Base-by-base conservation (phyloP, 805 yeast genomes). In the Ogataea angusta region DNA sequence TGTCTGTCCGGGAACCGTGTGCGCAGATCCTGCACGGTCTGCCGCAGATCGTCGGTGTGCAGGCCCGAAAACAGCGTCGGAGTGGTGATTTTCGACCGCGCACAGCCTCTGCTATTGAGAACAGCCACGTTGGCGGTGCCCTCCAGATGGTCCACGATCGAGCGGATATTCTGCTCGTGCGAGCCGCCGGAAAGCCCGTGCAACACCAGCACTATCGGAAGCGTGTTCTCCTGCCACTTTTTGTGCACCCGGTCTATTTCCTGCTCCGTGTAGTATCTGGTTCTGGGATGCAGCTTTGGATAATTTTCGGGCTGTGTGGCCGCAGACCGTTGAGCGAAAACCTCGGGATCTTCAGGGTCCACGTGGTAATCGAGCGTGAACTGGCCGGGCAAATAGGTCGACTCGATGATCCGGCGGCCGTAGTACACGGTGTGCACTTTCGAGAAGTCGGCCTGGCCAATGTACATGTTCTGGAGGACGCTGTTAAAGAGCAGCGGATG, bases 151-250 rank as follows among this genome's bases (percentile, higher is more conserved):
- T 66, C 63, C 26, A 77, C 62, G 27, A 79, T 64, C 7, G 82
- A 73, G 47, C 88, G 70, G 34, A 84, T 75, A 42, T 80, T 80
- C 15, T 85, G 78, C 57, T 85, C 93, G 51, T 80, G 85, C 12
- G 87, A 79, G 1, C 95, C 95, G 43, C 93, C 91, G 19, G 85
- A 82, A 27, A 85, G 67, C 2, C 93, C 95, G 54, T 85, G 91
- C 35, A 74, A 62, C 7, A 82, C 75, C 23, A 85, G 65, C 15
- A 80, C 68, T 34, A 85, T 65, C 4, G 90, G 90, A 45, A 68
- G 70, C 8, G 66, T 57, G 41, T 70, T 70, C 2, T 56, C 49
- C 4, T 23, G 44, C 66, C 66, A 60, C 7, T 56, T 54, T 3
- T 56, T 51, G 28, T 67, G 53, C 3, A 71, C 38, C 2, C 37